A percentile compares a stretch with the other conserved stretches of the same genome.
Evolutionary conservation across 176 grass and related monocot species (phyloP).

Genomic region (Paspalum notatum): DNA sequence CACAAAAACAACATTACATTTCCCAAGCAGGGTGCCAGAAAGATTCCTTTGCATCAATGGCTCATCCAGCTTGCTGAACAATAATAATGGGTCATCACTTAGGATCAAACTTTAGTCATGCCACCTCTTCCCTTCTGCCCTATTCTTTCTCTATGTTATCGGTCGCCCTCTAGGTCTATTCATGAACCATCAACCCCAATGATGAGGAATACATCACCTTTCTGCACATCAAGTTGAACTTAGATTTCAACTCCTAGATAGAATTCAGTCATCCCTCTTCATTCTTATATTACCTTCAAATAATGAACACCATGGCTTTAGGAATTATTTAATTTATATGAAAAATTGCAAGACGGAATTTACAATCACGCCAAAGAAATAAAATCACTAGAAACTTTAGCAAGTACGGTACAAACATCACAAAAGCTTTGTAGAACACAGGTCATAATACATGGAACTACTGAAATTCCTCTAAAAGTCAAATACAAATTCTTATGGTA

Average conservation of each 20-base stretch:
- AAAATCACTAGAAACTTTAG: background rate
- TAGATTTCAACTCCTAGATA: background rate
- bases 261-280: background rate
- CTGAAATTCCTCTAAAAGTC: background rate
- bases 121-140: no score
- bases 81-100: background rate
- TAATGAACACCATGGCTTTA: background rate
- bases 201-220: background rate
- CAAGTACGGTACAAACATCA: background rate
- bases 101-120: no score
- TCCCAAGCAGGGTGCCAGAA: background rate
- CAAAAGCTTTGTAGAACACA: background rate
- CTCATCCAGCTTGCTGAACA: background rate
- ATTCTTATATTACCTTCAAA: background rate
- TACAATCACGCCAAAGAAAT: background rate
- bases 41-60: background rate
- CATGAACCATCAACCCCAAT: background rate
- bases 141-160: no score
- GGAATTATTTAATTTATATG: slow-evolving; percentile 1
- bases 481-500: background rate
- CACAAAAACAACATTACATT: background rate
- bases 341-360: background rate
- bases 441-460: background rate
- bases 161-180: background rate
- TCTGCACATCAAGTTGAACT: slow-evolving; percentile 30